These are phyloP conservation scores for Pseudocercospora pini-densiflorae DNA, from an alignment of 2,329 filamentous ascomycete genomes.

Conservation along the genomic window DNA sequence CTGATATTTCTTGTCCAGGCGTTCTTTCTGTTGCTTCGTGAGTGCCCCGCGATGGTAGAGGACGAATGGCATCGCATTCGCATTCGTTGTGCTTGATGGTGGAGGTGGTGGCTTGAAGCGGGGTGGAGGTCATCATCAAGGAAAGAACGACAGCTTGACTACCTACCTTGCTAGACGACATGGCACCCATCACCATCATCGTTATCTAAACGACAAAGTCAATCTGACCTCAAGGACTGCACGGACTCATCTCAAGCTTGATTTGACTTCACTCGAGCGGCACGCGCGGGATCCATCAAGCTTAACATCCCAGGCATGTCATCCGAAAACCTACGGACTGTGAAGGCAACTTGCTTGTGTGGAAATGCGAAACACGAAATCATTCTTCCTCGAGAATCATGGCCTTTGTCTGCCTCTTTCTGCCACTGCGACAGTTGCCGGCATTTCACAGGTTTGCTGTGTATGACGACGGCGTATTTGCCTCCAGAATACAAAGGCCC, in stretches of 20 bases:
- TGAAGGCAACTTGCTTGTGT: slow-evolving; percentile 43
- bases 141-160: too few species aligned
- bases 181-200: background rate
- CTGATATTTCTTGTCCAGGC: too few species aligned
- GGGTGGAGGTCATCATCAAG: background rate
- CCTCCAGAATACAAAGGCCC: slow-evolving; percentile 38
- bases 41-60: too few species aligned
- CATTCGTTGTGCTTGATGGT: too few species aligned
- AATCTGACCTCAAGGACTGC: background rate
- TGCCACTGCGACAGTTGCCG: slow-evolving; percentile 60
- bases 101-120: background rate
- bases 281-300: background rate
- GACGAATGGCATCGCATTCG: too few species aligned
- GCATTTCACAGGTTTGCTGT: slow-evolving; percentile 52
- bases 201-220: background rate
- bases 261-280: background rate
- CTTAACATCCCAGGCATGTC: background rate
- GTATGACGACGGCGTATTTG: slow-evolving; percentile 47
- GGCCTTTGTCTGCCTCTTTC: slow-evolving; percentile 46
- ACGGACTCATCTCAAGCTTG: background rate
- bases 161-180: background rate
- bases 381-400: slow-evolving; percentile 36
- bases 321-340: background rate
- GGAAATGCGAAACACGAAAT: slow-evolving; percentile 39
- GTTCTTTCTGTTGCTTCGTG: too few species aligned